These are phyloP conservation scores for Sporothrix brasiliensis DNA, from an alignment of 2,329 filamentous ascomycete species.

Conservation along the genomic window DNA sequence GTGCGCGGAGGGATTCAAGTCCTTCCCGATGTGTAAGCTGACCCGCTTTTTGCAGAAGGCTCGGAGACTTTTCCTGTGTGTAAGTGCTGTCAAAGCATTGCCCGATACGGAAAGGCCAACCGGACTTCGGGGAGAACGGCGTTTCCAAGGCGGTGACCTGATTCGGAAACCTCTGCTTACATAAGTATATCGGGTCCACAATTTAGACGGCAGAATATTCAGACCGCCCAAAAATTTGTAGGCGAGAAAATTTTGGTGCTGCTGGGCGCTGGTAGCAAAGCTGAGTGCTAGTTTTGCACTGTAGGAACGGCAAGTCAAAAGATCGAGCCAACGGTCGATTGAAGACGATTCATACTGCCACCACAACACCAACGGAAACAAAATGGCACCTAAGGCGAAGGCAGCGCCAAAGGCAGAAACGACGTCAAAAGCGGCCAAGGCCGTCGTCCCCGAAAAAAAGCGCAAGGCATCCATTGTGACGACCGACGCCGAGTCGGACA, in stretches of 20 bases:
- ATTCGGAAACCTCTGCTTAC: neutral
- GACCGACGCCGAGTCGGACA: constrained; percentile 56
- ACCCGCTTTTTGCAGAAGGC: constrained; percentile 21
- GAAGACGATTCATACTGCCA: neutral
- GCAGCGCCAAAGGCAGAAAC: constrained; percentile 29
- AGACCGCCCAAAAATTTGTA: constrained; percentile 36
- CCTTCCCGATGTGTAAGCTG: constrained; percentile 21
- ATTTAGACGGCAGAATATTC: constrained; percentile 24
- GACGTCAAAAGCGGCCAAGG: constrained; percentile 40
- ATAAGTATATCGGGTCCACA: neutral
- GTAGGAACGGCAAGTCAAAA: neutral
- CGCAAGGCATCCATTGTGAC: constrained; percentile 65
- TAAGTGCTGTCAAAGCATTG: neutral
- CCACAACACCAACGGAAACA: constrained; percentile 23
- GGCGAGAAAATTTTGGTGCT: constrained; percentile 32
- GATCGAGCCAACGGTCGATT: constrained; percentile 19
- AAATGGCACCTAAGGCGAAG: constrained; percentile 48
- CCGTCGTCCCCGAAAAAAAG: constrained; percentile 50
- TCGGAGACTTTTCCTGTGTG: constrained; percentile 27
- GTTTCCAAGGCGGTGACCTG: neutral
- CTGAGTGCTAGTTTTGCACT: constrained; percentile 12
- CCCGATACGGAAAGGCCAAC: constrained; percentile 15
- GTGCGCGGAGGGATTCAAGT: constrained; percentile 15
- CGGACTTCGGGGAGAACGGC: neutral
- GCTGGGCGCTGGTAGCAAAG: neutral